Base-by-base conservation (phyloP, 1,284 basidiomycete genomes). In the Cryptococcus sp. region DNA sequence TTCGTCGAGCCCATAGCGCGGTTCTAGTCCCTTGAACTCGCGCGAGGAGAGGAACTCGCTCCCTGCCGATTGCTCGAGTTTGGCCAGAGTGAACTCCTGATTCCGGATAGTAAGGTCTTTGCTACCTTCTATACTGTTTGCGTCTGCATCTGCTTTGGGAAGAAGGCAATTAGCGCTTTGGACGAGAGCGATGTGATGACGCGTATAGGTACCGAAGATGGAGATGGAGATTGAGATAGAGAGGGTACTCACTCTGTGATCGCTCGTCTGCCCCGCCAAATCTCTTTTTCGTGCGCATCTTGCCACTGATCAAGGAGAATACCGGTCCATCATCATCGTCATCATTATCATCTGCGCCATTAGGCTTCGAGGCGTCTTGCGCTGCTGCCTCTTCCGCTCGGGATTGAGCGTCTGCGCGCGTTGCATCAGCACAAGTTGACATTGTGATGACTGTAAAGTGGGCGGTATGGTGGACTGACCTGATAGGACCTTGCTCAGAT, bases 251-350 rank as follows among this genome's bases (percentile, higher is more conserved):
- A 38, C 40, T 25, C 27, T 45, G 1, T 48, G 50, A 47, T 58
- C 42, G 1, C 53, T 42, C 20, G 42, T 35, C 30, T 8, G 5
- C 30, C 51, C 25, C 57, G 13, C 54, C 51, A 49, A 70, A 74
- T 5, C 53, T 62, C 50, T 66, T 66, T 30, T 69, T 66, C 81
- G 55, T 90, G 85, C 93, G 83, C 71, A 95, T 96, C 57, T 84
- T 88, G 16, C 95, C 95, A 1, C 90, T 93, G 3, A 91, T 81
- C 5, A 94, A 83, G 0, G 93, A 96, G 75, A 95, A 98, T 8
- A 85, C 81, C 0, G 91, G 92, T 61, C 83, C 83, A 59, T 91
- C 89, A 3, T 78, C 74, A 3, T 72, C 67, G 3, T 57, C 67
- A 4, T 66, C 64, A 25, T 67, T 62, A 8, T 55, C 57, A 6